Evolutionary conservation across 805 yeast genomes (phyloP), one percentile per base, ranked within the genome.

Genomic region (Alloascoidea hylecoeti): DNA sequence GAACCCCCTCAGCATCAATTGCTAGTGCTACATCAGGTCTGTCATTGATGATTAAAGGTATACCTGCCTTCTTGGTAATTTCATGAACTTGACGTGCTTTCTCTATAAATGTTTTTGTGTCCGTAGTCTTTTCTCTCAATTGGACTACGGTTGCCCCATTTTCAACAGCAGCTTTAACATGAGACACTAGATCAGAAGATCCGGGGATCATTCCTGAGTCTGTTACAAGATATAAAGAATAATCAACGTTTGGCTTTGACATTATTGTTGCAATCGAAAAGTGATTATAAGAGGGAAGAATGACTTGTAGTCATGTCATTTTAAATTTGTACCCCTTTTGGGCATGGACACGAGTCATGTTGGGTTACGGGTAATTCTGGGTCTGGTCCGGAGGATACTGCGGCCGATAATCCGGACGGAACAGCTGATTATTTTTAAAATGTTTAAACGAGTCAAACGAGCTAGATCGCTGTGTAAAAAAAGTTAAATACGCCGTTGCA

Each of bases 21-120:
- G 96, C 96, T 34, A 88, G 58, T 0, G 95, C 96, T 9, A 88
- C 84, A 51, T 86, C 96, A 2, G 84, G 68, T 38, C 96, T 61
- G 50, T 86, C 96, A 47, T 86, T 84, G 50, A 86, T 85, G 23
- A 86, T 71, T 45, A 86, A 61, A 0, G 96, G 96, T 4, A 88
- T 73, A 0, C 69, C 66, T 33, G 64, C 69, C 17, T 58, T 51
- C 28, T 61, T 58, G 27, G 95, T 83, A 35, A 86, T 45, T 37
- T 62, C 59, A 44, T 79, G 84, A 15, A 86, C 70, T 30, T 57
- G 55, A 15, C 48, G 34, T 1, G 95, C 96, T 34, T 74, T 60
- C 33, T 59, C 61, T 16, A 84, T 63, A 51, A 86, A 85, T 3
- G 64, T 77, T 17, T 70, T 61, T 0, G 96, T 84, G 41, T 72